Percentiles rank a stretch among this genome's conserved stretches.
Evolutionary conservation across 495 filamentous ascomycete species (phyloP).

Genomic region (Glutinoglossum americanum): DNA sequence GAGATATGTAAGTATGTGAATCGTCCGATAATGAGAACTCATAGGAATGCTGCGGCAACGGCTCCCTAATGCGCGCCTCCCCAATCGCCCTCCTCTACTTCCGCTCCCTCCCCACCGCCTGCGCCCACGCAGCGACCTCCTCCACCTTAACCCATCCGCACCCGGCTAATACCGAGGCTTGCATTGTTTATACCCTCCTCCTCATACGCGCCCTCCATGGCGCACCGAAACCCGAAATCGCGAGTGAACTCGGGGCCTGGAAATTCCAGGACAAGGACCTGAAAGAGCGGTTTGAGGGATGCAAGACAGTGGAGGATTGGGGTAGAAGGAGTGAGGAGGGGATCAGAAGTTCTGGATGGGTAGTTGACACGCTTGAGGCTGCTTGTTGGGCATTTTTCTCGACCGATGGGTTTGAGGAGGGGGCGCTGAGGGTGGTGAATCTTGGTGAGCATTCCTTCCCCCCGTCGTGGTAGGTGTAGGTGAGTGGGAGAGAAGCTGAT

Average conservation of each 20-base stretch:
- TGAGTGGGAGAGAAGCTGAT: too few relatives aligned
- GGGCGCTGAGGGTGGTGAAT: slow-evolving; percentile 25
- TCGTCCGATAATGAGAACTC: too few relatives aligned
- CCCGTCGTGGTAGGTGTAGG: too few relatives aligned
- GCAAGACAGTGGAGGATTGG: slow-evolving; percentile 11
- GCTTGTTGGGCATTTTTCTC: slow-evolving; percentile 27
- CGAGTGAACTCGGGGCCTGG: slow-evolving; percentile 6
- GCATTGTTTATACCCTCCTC: slow-evolving; percentile 20
- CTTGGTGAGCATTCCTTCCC: slow-evolving; percentile 17
- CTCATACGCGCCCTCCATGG: slow-evolving; percentile 6
- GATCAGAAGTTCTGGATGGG: slow-evolving; percentile 22
- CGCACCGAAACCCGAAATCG: not conserved
- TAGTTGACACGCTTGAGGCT: slow-evolving; percentile 25
- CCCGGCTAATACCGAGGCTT: slow-evolving; percentile 20
- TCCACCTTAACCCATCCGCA: slow-evolving; percentile 22
- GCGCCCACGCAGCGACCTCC: slow-evolving; percentile 13
- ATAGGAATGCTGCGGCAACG: slow-evolving; percentile 20
- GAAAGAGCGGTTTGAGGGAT: slow-evolving; percentile 9
- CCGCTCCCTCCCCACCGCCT: slow-evolving; percentile 9
- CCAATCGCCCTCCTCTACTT: slow-evolving; percentile 19
- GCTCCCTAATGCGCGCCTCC: slow-evolving; percentile 25
- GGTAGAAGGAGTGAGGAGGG: slow-evolving; percentile 2
- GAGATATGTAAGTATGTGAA: too few relatives aligned
- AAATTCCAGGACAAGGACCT: slow-evolving; percentile 12
- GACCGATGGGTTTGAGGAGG: slow-evolving; percentile 19